Evolutionary conservation across 345 rosid species (phyloP).

Genomic region (Brassica carinata): DNA sequence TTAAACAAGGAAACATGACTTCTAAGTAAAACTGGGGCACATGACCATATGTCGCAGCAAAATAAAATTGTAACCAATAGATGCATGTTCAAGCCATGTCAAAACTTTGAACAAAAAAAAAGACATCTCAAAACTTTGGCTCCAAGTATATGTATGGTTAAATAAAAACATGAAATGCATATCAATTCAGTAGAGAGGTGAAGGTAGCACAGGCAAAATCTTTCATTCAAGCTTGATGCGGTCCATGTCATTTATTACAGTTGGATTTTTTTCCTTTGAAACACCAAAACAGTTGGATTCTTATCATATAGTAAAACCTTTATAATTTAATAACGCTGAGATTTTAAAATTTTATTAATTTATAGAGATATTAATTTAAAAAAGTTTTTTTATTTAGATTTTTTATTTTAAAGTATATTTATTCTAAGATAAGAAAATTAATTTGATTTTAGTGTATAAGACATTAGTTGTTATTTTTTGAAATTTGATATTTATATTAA

Average conservation of each 20-base stretch:
- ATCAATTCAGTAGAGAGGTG: background rate
- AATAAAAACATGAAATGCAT: background rate
- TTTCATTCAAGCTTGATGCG: slow-evolving; percentile 70
- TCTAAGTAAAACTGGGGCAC: background rate
- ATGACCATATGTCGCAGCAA: background rate
- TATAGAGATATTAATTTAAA: too few relatives aligned
- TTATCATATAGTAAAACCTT: too few relatives aligned
- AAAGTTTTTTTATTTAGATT: too few relatives aligned
- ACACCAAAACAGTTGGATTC: background rate
- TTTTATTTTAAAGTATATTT: too few relatives aligned
- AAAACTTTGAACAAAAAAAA: background rate
- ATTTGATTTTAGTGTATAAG: too few relatives aligned
- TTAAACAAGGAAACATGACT: slow-evolving; percentile 37
- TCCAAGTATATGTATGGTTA: background rate
- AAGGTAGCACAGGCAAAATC: background rate
- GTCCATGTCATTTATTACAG: slow-evolving; percentile 60
- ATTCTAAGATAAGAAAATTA: too few relatives aligned
- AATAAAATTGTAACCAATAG: background rate
- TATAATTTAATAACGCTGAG: too few relatives aligned
- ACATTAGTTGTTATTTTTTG: too few relatives aligned
- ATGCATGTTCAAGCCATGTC: background rate
- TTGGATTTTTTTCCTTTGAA: background rate
- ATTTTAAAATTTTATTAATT: too few relatives aligned
- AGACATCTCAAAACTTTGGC: background rate
- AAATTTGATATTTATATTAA: too few relatives aligned